A percentile compares a stretch with the other conserved stretches of the same genome.
Evolutionary conservation across 805 yeast genomes (phyloP).

Genomic region (Dipodascus geniculatus): DNA sequence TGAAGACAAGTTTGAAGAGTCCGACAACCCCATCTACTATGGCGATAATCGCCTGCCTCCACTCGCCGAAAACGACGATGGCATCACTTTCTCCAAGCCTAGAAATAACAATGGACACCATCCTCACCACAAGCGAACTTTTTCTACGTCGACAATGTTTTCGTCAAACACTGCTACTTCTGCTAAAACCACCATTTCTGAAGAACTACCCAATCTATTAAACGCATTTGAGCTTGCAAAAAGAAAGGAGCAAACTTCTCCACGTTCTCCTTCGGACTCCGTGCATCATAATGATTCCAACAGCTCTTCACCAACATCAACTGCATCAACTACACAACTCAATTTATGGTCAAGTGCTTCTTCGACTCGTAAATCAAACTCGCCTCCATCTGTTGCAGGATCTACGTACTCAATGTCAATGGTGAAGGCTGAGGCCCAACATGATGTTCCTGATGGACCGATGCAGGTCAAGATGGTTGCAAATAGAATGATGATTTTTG

Average conservation of each 20-base stretch:
- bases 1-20: background rate
- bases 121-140: slow-evolving; percentile 6
- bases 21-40: background rate
- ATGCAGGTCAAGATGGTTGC: slow-evolving; percentile 16
- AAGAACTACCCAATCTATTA: slow-evolving; percentile 17
- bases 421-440: background rate
- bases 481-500: slow-evolving; percentile 19
- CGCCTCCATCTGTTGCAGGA: background rate
- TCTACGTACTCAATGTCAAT: background rate
- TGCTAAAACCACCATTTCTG: slow-evolving; percentile 10
- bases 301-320: background rate
- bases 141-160: slow-evolving; percentile 6
- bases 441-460: background rate
- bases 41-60: background rate
- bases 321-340: background rate
- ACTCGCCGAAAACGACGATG: background rate
- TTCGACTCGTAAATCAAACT: background rate
- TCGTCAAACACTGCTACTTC: slow-evolving; percentile 6
- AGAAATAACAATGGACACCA: background rate
- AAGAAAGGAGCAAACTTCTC: slow-evolving; percentile 5
- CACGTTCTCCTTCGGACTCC: background rate
- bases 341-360: background rate
- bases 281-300: background rate
- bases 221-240: slow-evolving; percentile 17
- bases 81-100: background rate